Evolutionary conservation across 1,284 basidiomycete genomes (phyloP).

Genomic region (Irpex sp.): DNA sequence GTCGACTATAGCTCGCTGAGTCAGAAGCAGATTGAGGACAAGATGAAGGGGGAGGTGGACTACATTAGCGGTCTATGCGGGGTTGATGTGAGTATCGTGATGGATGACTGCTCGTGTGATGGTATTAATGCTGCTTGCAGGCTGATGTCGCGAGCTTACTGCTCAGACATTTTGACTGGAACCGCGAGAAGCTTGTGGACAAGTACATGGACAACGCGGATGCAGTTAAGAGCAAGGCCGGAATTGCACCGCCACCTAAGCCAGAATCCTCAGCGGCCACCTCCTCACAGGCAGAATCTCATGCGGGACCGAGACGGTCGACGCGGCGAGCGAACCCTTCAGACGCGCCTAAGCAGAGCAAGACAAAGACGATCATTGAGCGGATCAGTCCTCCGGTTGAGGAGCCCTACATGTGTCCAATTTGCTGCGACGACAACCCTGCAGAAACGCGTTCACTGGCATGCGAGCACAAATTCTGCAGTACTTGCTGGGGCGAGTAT

Average conservation of each 20-base stretch:
- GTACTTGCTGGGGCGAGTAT: constrained; percentile 86
- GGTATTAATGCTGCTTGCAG: constrained; percentile 14
- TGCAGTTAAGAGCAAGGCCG: constrained; percentile 66
- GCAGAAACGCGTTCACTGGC: constrained; percentile 58
- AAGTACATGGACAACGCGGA: constrained; percentile 89
- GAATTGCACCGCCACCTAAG: constrained; percentile 37
- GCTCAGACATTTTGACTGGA: constrained; percentile 87
- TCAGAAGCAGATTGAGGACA: constrained; percentile 66
- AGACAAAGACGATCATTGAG: constrained; percentile 20
- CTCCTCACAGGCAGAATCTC: constrained; percentile 9
- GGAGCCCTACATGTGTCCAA: constrained; percentile 73
- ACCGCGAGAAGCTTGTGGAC: constrained; percentile 94
- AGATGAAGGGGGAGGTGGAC: constrained; percentile 75
- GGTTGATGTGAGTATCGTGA: constrained; percentile 51
- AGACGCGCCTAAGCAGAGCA: constrained; percentile 28
- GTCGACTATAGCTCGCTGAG: constrained; percentile 76
- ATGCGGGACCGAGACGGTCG: constrained; percentile 18
- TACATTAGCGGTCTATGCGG: constrained; percentile 83
- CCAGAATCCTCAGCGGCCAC: constrained; percentile 11
- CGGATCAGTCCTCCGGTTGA: constrained; percentile 27
- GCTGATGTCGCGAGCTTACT: constrained; percentile 65
- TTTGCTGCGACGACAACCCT: constrained; percentile 83
- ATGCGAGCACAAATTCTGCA: constrained; percentile 83
- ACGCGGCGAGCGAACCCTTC: constrained; percentile 33
- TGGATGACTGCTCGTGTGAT: neutral